Conservation (phyloP, 202 grass and related monocot species). For the Alloteropsis angusta region DNA sequence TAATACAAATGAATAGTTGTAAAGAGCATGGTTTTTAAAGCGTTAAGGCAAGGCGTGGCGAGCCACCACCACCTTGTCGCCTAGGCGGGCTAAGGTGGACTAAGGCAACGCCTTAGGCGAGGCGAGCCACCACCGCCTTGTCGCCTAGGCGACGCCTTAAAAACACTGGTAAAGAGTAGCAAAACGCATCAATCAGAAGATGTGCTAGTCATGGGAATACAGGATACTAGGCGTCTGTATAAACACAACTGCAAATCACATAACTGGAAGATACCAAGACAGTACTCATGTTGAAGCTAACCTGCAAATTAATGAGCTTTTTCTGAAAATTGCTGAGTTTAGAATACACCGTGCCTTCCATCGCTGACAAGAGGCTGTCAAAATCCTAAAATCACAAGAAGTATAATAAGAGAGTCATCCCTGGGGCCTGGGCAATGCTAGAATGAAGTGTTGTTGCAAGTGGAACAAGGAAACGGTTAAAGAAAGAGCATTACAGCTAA, state of each 20-base stretch:
- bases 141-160: too few species aligned
- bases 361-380: conserved; percentile 58
- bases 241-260: background rate
- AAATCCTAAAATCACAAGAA: conserved; percentile 53
- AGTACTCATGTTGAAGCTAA: conserved; percentile 15
- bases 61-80: too few species aligned
- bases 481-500: conserved; percentile 79
- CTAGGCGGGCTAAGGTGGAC: too few species aligned
- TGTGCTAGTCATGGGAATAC: background rate
- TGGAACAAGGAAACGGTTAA: conserved; percentile 9
- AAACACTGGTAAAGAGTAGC: conserved; percentile 16
- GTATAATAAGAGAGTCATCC: conserved; percentile 1
- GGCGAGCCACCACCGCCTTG: too few species aligned
- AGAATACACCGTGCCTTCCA: conserved; percentile 38
- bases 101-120: too few species aligned
- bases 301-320: conserved; percentile 65
- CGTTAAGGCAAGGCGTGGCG: too few species aligned
- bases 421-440: background rate
- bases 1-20: conserved; percentile 25
- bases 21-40: too few species aligned
- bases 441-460: background rate
- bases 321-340: conserved; percentile 66
- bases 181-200: background rate
- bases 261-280: background rate
- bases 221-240: background rate